phyloP scores from a whole-genome alignment of 225 moss, liverwort and hornwort species.

The Ulota crispa region DNA sequence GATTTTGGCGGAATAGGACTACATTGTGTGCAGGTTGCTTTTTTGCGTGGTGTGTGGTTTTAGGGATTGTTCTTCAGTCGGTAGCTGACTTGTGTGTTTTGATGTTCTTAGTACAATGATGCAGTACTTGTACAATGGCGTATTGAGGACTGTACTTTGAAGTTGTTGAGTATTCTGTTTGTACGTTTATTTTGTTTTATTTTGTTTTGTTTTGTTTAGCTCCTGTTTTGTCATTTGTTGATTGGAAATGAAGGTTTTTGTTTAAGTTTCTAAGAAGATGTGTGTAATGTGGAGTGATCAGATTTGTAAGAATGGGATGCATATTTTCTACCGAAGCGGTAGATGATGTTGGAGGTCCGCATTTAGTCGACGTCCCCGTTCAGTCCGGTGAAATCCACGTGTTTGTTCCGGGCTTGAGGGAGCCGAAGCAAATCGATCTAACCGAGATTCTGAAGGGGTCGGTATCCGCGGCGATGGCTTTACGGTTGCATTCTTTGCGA shows the following conservation, averaged over 20 bases:
- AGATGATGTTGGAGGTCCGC: constrained; percentile 29
- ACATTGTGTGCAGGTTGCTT: constrained; percentile 1
- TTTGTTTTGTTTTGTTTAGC: too few relatives aligned
- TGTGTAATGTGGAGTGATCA: constrained; percentile 6
- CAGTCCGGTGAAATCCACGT: constrained; percentile 34
- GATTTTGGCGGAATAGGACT: neutral
- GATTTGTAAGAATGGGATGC: constrained; percentile 51
- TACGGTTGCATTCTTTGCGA: constrained; percentile 29
- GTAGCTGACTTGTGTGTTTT: neutral
- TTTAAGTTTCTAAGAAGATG: neutral
- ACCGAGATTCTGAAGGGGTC: constrained; percentile 18
- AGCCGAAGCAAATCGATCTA: constrained; percentile 29
- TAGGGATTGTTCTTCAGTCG: neutral
- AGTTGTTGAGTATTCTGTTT: neutral
- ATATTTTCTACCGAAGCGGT: constrained; percentile 45
- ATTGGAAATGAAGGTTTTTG: neutral
- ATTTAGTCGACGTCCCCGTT: neutral
- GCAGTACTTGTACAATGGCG: neutral
- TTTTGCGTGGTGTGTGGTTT: neutral
- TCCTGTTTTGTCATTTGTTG: neutral
- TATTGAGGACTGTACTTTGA: neutral
- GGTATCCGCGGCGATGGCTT: constrained; percentile 31
- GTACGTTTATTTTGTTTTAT: too few relatives aligned
- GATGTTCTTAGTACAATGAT: neutral
- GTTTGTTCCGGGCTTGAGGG: constrained; percentile 42